phyloP scores from a whole-genome alignment of 225 moss, liverwort and hornwort species.

The Asterella californica region DNA sequence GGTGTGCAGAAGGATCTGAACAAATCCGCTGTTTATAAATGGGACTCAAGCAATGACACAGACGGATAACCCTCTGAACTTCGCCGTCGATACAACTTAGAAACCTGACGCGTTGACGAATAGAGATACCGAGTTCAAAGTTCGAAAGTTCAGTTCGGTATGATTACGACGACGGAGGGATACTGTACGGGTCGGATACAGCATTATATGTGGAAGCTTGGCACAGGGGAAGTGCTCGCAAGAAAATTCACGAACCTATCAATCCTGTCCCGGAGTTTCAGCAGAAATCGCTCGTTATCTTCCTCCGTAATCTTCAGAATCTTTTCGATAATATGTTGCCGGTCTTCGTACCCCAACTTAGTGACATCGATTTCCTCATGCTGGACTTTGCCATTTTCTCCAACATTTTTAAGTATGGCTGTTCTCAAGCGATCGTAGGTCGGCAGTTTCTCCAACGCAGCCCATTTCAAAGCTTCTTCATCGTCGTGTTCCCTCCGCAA shows the following conservation, averaged over 20 bases:
- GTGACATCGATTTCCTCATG: slow-evolving; percentile 77
- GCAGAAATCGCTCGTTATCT: slow-evolving; percentile 86
- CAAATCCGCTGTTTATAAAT: not conserved
- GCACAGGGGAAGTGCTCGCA: not conserved
- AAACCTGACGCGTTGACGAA: not conserved
- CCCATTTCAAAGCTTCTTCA: slow-evolving; percentile 90
- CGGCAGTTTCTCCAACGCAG: slow-evolving; percentile 88
- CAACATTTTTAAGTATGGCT: slow-evolving; percentile 70
- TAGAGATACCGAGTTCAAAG: not conserved
- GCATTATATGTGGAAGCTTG: not conserved
- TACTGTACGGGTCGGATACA: not conserved
- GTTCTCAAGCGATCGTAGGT: slow-evolving; percentile 83
- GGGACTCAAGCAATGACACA: not conserved
- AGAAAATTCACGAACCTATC: slow-evolving; percentile 43
- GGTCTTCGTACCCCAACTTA: slow-evolving; percentile 71
- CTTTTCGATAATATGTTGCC: slow-evolving; percentile 78
- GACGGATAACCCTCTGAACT: not conserved
- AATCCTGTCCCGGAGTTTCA: slow-evolving; percentile 74
- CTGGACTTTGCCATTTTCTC: slow-evolving; percentile 54
- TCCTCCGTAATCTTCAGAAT: slow-evolving; percentile 82
- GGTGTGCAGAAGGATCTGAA: not conserved
- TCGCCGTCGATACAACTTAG: not conserved
- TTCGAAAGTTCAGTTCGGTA: not conserved
- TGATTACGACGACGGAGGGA: not conserved
- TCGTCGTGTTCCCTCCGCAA: slow-evolving; percentile 65